These are phyloP conservation scores for Vararia minispora DNA, from an alignment of 768 basidiomycete species.

Conservation along the genomic window DNA sequence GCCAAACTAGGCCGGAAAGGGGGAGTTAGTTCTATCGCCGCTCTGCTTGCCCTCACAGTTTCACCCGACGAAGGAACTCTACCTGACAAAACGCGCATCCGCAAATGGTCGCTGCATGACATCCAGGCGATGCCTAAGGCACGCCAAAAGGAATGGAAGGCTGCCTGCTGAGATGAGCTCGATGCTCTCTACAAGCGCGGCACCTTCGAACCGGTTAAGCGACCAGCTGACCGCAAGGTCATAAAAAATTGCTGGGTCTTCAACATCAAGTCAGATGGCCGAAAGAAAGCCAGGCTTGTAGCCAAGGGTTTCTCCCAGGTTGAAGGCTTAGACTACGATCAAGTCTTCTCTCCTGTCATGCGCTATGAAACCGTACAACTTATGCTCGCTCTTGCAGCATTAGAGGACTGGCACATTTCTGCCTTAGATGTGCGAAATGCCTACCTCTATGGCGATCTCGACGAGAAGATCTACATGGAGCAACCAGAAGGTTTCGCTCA, in stretches of 20 bases:
- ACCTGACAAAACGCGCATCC: too few relatives aligned
- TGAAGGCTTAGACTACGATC: constrained; percentile 18
- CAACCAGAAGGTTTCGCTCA: too few relatives aligned
- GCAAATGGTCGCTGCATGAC: constrained; percentile 6
- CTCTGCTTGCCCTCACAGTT: constrained; percentile 4
- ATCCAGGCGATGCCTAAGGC: background rate
- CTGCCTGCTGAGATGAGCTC: constrained; percentile 1
- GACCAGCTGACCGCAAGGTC: constrained; percentile 14
- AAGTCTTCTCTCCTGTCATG: constrained; percentile 22
- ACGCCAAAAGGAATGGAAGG: constrained; percentile 6
- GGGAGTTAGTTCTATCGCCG: constrained; percentile 2
- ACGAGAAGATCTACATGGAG: constrained; percentile 2
- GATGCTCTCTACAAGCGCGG: constrained; percentile 1
- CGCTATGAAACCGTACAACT: constrained; percentile 13
- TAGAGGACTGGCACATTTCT: constrained; percentile 15
- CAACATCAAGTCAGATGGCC: constrained; percentile 16
- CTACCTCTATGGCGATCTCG: constrained; percentile 15
- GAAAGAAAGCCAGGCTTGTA: constrained; percentile 18
- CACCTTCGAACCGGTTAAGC: constrained; percentile 17
- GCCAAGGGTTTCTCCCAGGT: constrained; percentile 24
- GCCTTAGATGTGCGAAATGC: constrained; percentile 16
- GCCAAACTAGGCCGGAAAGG: constrained; percentile 5
- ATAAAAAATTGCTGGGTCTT: constrained; percentile 22
- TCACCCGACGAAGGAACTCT: too few relatives aligned
- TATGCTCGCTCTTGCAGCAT: constrained; percentile 18